Conservation (phyloP, 2,329 filamentous ascomycete genomes). For the Pestalotiopsis sp. region DNA sequence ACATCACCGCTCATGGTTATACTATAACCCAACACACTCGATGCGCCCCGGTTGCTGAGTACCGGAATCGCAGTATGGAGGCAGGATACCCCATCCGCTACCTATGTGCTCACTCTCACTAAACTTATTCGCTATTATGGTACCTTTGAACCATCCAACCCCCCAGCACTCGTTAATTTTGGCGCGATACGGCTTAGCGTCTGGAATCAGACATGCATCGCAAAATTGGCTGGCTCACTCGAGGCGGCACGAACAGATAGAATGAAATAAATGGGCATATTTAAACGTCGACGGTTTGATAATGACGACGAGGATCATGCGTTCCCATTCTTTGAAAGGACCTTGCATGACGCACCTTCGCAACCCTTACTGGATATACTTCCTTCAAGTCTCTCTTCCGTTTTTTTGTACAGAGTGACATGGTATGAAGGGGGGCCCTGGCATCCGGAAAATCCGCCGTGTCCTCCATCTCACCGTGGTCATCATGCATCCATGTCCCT, state of each 20-base stretch:
- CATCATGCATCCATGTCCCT: too few species aligned
- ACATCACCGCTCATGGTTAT: neutral
- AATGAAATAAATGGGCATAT: neutral
- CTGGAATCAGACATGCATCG: neutral
- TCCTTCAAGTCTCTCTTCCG: neutral
- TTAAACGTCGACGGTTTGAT: too few species aligned
- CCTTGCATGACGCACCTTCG: neutral
- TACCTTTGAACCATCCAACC: neutral
- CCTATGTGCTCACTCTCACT: neutral
- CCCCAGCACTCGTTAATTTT: conserved; percentile 18
- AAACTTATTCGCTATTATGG: neutral
- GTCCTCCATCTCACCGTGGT: too few species aligned
- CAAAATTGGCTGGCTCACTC: neutral
- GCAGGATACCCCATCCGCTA: neutral
- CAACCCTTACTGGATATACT: neutral
- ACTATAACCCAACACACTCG: neutral
- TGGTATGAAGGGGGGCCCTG: too few species aligned
- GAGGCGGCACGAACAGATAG: neutral
- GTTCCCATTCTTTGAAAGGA: neutral
- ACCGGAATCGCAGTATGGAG: neutral
- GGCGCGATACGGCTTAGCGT: conserved; percentile 19
- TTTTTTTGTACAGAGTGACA: neutral
- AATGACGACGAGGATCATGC: too few species aligned
- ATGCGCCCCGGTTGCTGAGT: neutral
- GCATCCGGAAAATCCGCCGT: too few species aligned